A percentile compares a stretch with the other conserved stretches of the same genome.
Conservation (phyloP, 2,329 filamentous ascomycete genomes). For the Lachnellula hyalina region DNA sequence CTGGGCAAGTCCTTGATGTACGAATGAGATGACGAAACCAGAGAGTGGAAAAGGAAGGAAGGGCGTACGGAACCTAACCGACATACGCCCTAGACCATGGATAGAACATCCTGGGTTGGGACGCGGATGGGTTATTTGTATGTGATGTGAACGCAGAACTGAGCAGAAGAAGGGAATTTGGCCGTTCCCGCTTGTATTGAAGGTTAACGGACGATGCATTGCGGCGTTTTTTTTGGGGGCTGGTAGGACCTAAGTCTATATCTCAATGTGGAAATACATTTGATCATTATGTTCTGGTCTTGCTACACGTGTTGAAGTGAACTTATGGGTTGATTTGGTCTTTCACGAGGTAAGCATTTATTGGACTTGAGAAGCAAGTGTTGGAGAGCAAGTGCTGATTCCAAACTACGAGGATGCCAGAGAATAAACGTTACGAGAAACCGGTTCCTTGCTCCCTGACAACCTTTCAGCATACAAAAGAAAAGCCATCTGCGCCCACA, state of each 20-base stretch:
- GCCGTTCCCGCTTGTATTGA: constrained; percentile 15
- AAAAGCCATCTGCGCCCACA: not conserved
- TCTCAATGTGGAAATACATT: constrained; percentile 22
- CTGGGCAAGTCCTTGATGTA: constrained; percentile 54
- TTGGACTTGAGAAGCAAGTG: no score
- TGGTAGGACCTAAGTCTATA: constrained; percentile 13
- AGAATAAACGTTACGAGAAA: not conserved
- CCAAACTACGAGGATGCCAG: not conserved
- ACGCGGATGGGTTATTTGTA: not conserved
- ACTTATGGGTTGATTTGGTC: no score
- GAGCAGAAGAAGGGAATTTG: constrained; percentile 5
- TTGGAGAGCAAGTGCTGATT: no score
- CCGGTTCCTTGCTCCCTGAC: not conserved
- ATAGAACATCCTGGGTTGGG: not conserved
- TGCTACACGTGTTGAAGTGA: no score
- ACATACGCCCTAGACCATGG: not conserved
- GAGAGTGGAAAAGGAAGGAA: not conserved
- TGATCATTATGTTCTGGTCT: constrained; percentile 6
- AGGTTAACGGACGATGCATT: constrained; percentile 16
- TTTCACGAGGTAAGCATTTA: no score
- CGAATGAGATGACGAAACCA: not conserved
- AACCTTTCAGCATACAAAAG: not conserved
- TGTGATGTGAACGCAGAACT: not conserved
- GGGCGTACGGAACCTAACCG: constrained; percentile 1
- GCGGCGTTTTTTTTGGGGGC: constrained; percentile 16